These are phyloP conservation scores for Mucor sp. DNA, from an alignment of 371 early-diverging fungal genomes.

Conservation along the genomic window DNA sequence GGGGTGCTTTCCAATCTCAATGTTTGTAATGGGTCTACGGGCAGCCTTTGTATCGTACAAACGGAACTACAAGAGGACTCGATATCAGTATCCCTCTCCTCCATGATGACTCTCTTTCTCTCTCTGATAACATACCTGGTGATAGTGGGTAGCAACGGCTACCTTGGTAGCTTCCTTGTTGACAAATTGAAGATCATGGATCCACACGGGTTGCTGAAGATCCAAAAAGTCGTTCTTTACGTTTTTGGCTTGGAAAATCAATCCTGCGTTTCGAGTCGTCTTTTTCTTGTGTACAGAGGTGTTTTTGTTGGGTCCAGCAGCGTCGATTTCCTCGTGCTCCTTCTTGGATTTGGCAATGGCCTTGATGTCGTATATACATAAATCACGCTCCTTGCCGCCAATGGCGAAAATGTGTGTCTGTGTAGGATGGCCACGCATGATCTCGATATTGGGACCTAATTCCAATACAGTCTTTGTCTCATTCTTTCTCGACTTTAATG, in stretches of 20 bases:
- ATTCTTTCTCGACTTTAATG: constrained; percentile 9
- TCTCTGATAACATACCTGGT: constrained; percentile 51
- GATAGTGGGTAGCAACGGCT: constrained; percentile 74
- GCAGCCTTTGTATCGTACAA: constrained; percentile 76
- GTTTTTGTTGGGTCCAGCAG: constrained; percentile 23
- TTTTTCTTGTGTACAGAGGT: constrained; percentile 34
- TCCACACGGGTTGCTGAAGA: constrained; percentile 85
- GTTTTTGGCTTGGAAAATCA: constrained; percentile 68
- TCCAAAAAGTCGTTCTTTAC: constrained; percentile 80
- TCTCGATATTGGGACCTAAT: constrained; percentile 26
- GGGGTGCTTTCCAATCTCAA: constrained; percentile 71
- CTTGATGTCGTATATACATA: constrained; percentile 76
- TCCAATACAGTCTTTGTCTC: constrained; percentile 17
- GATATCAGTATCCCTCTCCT: neutral
- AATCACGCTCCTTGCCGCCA: constrained; percentile 86
- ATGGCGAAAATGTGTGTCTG: constrained; percentile 73
- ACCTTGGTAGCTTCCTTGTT: constrained; percentile 53
- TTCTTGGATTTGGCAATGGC: constrained; percentile 22
- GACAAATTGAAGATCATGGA: constrained; percentile 80
- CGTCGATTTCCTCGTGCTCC: constrained; percentile 15
- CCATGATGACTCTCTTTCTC: neutral
- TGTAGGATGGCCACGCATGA: constrained; percentile 72
- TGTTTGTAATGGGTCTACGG: constrained; percentile 70
- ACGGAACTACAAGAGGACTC: constrained; percentile 52
- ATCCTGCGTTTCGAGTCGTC: constrained; percentile 46